phyloP scores from a whole-genome alignment of 257 asterid genomes.

The Linaria vulgaris region DNA sequence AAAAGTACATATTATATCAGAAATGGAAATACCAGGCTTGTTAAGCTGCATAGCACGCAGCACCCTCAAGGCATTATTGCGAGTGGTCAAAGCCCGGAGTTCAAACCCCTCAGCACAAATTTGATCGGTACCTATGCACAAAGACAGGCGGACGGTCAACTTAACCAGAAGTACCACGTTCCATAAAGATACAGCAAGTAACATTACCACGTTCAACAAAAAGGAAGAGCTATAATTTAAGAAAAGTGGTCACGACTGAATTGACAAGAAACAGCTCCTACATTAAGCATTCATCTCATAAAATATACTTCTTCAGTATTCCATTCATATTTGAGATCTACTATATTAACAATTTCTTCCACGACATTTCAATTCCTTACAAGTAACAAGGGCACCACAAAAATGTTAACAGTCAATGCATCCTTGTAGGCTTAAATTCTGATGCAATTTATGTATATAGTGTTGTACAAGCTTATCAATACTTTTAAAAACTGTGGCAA shows the following conservation, averaged over 20 bases:
- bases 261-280: neutral
- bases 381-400: too few species aligned
- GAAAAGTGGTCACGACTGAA: neutral
- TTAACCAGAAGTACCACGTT: neutral
- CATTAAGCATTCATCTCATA: conserved; percentile 1
- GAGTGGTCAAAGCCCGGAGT: conserved; percentile 86
- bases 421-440: too few species aligned
- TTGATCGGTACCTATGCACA: conserved; percentile 59
- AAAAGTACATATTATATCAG: neutral
- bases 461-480: too few species aligned
- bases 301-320: neutral
- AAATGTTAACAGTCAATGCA: too few species aligned
- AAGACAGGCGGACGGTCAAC: conserved; percentile 15
- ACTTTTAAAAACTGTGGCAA: too few species aligned
- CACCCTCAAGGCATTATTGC: conserved; percentile 79
- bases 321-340: conserved; percentile 5
- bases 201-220: neutral
- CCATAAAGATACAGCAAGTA: conserved; percentile 11
- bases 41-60: conserved; percentile 98
- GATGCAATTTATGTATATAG: too few species aligned
- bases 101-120: conserved; percentile 56
- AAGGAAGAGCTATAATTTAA: neutral
- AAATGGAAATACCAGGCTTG: conserved; percentile 71
- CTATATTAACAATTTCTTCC: neutral
- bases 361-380: too few species aligned